Percentiles rank a stretch among this genome's conserved stretches.
Conservation (phyloP, 2,329 filamentous ascomycete species). For the Hyphodiscus sp. region DNA sequence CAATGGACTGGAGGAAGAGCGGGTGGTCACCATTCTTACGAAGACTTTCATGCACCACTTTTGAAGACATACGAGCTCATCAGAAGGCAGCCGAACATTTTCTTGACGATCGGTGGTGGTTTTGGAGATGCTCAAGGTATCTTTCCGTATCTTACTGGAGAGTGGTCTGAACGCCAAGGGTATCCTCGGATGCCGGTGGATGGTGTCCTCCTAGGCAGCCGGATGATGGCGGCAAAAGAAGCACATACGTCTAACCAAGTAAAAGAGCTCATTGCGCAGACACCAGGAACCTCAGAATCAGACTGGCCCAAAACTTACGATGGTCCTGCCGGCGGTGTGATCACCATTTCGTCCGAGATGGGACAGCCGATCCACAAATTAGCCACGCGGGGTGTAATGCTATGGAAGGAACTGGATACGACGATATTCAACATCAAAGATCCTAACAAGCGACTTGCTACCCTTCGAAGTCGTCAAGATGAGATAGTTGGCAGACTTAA, state of each 20-base stretch:
- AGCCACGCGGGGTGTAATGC: constrained; percentile 83
- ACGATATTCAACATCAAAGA: constrained; percentile 89
- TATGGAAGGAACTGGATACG: constrained; percentile 97
- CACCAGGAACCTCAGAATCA: constrained; percentile 67
- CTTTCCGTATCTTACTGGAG: constrained; percentile 81
- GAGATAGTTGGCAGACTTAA: constrained; percentile 92
- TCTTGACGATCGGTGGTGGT: constrained; percentile 80
- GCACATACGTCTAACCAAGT: constrained; percentile 75
- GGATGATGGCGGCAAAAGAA: constrained; percentile 90
- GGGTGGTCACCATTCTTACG: constrained; percentile 86
- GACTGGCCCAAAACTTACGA: constrained; percentile 91
- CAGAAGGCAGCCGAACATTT: constrained; percentile 74
- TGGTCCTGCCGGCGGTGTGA: constrained; percentile 78
- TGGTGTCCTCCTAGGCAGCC: constrained; percentile 78
- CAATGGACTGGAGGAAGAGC: constrained; percentile 92
- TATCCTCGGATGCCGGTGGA: constrained; percentile 91
- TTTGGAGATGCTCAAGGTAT: constrained; percentile 83
- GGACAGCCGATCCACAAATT: constrained; percentile 97
- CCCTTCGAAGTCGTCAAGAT: constrained; percentile 75
- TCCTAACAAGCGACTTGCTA: constrained; percentile 70
- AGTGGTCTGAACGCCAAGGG: constrained; percentile 74
- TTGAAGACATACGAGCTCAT: constrained; percentile 83
- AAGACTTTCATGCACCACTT: constrained; percentile 86
- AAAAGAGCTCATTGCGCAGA: constrained; percentile 81
- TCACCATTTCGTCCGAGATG: constrained; percentile 96